Conservation (phyloP, 371 early-diverging fungal genomes). For the Nosema muscidifuracis region DNA sequence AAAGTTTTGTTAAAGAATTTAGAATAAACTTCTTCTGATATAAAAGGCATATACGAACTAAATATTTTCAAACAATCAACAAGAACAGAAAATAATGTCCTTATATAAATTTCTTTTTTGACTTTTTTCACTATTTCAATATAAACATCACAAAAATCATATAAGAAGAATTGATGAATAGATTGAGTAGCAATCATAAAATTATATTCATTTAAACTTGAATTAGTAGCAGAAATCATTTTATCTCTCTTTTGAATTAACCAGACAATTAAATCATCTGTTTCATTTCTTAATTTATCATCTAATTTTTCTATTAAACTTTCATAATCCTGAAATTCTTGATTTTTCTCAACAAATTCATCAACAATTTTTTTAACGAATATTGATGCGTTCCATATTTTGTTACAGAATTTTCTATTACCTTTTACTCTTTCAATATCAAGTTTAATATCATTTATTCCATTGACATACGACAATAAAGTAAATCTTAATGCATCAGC, state of each 20-base stretch:
- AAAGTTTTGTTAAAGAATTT: constrained; percentile 8
- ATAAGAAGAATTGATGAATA: constrained; percentile 83
- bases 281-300: background rate
- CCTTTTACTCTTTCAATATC: constrained; percentile 90
- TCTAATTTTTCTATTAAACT: background rate
- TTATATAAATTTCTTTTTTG: constrained; percentile 53
- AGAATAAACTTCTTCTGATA: constrained; percentile 88
- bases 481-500: constrained; percentile 96
- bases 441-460: constrained; percentile 85
- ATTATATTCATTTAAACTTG: constrained; percentile 72
- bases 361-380: constrained; percentile 28
- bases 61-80: constrained; percentile 80
- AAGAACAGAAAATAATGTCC: constrained; percentile 69
- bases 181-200: constrained; percentile 84
- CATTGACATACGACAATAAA: constrained; percentile 76
- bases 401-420: constrained; percentile 97
- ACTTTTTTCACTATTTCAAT: constrained; percentile 68
- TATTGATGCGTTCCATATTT: constrained; percentile 84
- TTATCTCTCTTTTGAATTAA: constrained; percentile 78
- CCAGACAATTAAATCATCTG: constrained; percentile 66
- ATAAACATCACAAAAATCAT: constrained; percentile 92
- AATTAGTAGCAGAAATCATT: constrained; percentile 70
- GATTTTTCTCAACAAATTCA: background rate
- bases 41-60: constrained; percentile 97
- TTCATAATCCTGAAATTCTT: background rate